These are phyloP conservation scores for Coemansia sp. DNA, from an alignment of 192 early-diverging fungal genomes.

Conservation along the genomic window DNA sequence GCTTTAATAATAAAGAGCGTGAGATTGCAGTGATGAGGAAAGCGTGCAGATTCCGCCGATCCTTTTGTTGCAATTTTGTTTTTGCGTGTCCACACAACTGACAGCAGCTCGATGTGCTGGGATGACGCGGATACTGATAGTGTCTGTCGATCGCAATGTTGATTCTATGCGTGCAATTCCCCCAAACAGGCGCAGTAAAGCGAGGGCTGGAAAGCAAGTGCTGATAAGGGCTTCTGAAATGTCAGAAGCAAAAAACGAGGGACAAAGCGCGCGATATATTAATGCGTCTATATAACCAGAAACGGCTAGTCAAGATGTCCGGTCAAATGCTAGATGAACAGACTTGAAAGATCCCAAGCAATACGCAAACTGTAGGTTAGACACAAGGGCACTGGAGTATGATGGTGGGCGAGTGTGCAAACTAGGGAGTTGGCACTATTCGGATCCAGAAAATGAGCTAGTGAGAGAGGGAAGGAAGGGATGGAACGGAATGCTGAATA, in stretches of 20 bases:
- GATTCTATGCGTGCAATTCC: neutral
- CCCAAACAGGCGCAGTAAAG: neutral
- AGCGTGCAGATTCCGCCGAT: neutral
- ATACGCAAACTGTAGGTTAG: neutral
- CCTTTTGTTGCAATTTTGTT: neutral
- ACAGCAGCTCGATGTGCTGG: neutral
- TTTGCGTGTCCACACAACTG: neutral
- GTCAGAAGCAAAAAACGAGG: neutral
- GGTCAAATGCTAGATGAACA: slow-evolving; percentile 1
- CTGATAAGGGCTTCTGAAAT: neutral
- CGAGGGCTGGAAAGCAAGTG: neutral
- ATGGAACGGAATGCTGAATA: neutral
- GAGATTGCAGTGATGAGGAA: neutral
- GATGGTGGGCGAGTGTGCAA: neutral
- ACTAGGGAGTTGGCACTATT: neutral
- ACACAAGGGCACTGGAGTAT: neutral
- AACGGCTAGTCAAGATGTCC: slow-evolving; percentile 1
- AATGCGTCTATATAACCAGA: slow-evolving; percentile 5
- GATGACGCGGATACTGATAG: neutral
- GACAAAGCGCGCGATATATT: slow-evolving; percentile 5
- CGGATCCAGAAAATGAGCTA: neutral
- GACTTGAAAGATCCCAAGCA: neutral
- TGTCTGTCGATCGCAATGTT: slow-evolving; percentile 7
- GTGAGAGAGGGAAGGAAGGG: neutral
- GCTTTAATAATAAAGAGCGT: neutral